Evolutionary conservation across 2,329 filamentous ascomycete genomes (phyloP), one percentile per base, ranked within the genome.

Genomic region (Ceratocystis colombiana): DNA sequence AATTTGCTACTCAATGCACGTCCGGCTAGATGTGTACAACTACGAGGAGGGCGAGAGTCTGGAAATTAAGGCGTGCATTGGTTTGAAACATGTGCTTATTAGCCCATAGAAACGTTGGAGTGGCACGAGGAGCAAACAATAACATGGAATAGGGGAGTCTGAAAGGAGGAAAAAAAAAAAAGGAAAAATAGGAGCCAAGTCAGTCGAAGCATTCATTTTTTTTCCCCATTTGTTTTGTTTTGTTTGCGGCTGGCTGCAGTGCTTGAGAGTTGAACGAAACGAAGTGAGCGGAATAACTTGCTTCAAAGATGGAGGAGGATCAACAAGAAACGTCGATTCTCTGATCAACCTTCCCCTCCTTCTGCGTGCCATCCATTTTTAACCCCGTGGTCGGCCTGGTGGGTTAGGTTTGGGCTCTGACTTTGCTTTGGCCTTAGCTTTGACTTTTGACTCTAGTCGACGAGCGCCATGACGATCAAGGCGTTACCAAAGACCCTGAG

Each of bases 401-500:
- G 48, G 30, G 5, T n/a, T 50, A 12, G n/a, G 12, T 17, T 25
- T 15, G 50, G 50, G 50, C 50, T 55, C 50, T 17, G 20, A 55
- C 50, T 25, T 25, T 25, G 50, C 20, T 25, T 55, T 22, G 50
- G 50, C 50, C n/a, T 55, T 22, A 55, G 50, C 50, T 55, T 55
- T 55, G 50, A 55, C 50, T 55, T 22, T 55, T 30, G 50, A 25
- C 50, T 55, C 50, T 55, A 25, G 50, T 25, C 20, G 20, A 55
- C 12, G 50, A 28, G 3, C 20, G 20, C 50, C 50, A 20, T 22
- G 22, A 22, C 46, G 46, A 50, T 50, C 46, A 50, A 50, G 46
- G 46, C 46, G 46, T 17, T n/a, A 10, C 46, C n/a, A 50, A 50
- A 50, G n/a, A 50, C 46, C 46, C 46, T 22, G 46, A 50, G 46